Base-by-base conservation (phyloP, 1,284 basidiomycete genomes). In the Kalmanozyma brasiliensis region DNA sequence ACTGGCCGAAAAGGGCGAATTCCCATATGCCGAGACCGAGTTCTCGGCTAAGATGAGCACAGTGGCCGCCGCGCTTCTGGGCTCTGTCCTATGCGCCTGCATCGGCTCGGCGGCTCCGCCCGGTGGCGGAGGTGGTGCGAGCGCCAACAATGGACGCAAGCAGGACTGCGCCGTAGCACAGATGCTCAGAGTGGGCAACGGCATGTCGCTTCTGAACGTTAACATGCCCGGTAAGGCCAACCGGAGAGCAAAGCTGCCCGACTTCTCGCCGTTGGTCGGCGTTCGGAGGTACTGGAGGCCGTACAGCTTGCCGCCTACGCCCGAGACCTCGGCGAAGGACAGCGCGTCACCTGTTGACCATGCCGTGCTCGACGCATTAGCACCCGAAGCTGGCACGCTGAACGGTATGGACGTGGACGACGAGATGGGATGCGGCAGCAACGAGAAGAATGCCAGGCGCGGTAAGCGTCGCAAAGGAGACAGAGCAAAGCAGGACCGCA, bases 91-190 rank as follows among this genome's bases (percentile, higher is more conserved):
- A 4, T 81, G 79, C 53, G 77, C 63, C 1, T 81, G 79, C 47
- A 69, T 81, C 17, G 79, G 79, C 11, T 69, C 68, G 14, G 74
- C 76, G 19, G 62, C 73, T 33, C 77, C 77, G 5, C 69, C 68
- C 16, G 69, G 78, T 16, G 72, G 73, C 30, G 72, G 72, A 5
- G 68, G 61, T 23, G 73, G 73, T 14, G 74, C 78, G 20, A 75
- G 75, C 46, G 60, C 77, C 33, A 71, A 72, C 51, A 76, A 76
- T 19, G 66, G 62, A 22, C 65, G 75, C 36, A 74, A 75, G 42
- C 79, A 80, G 51, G 76, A 81, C 48, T 81, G 79, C 36, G 78
- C 79, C n/a, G 69, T 81, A 16, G 76, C 72, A 11, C 79, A 81
- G 58, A 81, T 81, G 79, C 60, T 80, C n/a, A 68, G 78, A 7